These are phyloP conservation scores for Paspalum notatum DNA, from an alignment of 176 grass and related monocot genomes.

Conservation along the genomic window DNA sequence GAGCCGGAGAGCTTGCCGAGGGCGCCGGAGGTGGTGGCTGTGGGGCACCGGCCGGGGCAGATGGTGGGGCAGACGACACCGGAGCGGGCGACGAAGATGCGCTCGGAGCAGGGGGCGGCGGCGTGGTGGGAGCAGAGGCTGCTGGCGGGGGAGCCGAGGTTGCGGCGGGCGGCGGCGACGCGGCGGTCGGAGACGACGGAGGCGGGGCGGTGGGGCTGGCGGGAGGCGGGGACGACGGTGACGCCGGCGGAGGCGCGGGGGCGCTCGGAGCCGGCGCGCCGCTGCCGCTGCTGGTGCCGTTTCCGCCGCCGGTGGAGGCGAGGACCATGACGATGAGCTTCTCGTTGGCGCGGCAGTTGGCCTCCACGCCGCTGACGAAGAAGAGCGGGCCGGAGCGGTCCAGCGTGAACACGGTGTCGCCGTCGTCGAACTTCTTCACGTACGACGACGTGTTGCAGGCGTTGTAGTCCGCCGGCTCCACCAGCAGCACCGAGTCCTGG, in stretches of 20 bases:
- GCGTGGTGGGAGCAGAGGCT: background rate
- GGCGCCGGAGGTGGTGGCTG: background rate
- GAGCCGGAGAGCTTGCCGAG: conserved; percentile 5
- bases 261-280: background rate
- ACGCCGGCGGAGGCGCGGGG: background rate
- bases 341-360: conserved; percentile 68
- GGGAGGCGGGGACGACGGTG: conserved; percentile 21
- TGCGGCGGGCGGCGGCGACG: conserved; percentile 6
- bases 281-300: background rate
- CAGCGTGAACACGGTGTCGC: conserved; percentile 63
- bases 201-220: conserved; percentile 20
- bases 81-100: background rate
- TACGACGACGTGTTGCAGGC: conserved; percentile 80
- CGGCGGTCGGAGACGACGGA: background rate
- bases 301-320: conserved; percentile 36
- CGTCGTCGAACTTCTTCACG: conserved; percentile 58
- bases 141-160: background rate
- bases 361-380: conserved; percentile 79
- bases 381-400: conserved; percentile 63
- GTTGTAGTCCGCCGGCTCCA: conserved; percentile 66
- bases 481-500: conserved; percentile 68
- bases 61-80: background rate
- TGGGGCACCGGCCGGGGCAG: background rate
- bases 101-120: background rate
- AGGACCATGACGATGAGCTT: conserved; percentile 74